phyloP scores from a whole-genome alignment of 1,284 basidiomycete genomes.

The Taiwanofungus camphoratus region DNA sequence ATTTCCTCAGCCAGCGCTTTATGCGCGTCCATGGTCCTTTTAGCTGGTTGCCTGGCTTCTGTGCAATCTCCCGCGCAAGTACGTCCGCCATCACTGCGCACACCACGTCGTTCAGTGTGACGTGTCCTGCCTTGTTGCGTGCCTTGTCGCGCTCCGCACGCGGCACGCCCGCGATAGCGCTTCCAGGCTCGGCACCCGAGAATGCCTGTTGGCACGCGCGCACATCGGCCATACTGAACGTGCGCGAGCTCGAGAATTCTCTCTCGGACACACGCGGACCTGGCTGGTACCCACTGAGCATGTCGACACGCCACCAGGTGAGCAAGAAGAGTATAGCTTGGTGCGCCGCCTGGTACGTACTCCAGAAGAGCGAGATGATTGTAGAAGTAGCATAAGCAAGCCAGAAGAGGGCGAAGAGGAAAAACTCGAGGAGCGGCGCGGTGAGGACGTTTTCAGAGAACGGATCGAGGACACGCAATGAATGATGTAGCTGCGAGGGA shows the following conservation, averaged over 20 bases:
- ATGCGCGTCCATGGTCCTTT: constrained; percentile 11
- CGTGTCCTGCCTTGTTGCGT: constrained; percentile 18
- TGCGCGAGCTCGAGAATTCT: constrained; percentile 25
- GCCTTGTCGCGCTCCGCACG: constrained; percentile 16
- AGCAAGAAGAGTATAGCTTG: constrained; percentile 18
- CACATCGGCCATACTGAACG: constrained; percentile 24
- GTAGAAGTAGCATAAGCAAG: constrained; percentile 9
- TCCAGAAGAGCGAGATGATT: constrained; percentile 20
- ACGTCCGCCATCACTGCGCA: constrained; percentile 28
- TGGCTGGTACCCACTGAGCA: constrained; percentile 19
- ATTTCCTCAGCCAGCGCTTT: constrained; percentile 12
- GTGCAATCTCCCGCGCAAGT: constrained; percentile 17
- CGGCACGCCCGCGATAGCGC: constrained; percentile 17
- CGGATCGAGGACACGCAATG: constrained; percentile 19
- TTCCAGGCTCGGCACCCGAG: constrained; percentile 21
- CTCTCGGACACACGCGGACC: constrained; percentile 15
- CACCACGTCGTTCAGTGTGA: constrained; percentile 28
- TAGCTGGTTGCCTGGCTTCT: constrained; percentile 9
- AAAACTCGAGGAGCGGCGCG: constrained; percentile 16
- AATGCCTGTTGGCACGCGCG: constrained; percentile 27
- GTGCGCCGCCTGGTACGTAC: constrained; percentile 21
- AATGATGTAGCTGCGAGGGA: constrained; percentile 19
- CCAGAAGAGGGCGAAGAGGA: constrained; percentile 23
- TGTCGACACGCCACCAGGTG: constrained; percentile 27
- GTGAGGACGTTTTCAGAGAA: constrained; percentile 11